Percentiles rank a stretch among this genome's conserved stretches.
Evolutionary conservation across 2,329 filamentous ascomycete genomes (phyloP).

Genomic region (Elsinoe fawcettii): DNA sequence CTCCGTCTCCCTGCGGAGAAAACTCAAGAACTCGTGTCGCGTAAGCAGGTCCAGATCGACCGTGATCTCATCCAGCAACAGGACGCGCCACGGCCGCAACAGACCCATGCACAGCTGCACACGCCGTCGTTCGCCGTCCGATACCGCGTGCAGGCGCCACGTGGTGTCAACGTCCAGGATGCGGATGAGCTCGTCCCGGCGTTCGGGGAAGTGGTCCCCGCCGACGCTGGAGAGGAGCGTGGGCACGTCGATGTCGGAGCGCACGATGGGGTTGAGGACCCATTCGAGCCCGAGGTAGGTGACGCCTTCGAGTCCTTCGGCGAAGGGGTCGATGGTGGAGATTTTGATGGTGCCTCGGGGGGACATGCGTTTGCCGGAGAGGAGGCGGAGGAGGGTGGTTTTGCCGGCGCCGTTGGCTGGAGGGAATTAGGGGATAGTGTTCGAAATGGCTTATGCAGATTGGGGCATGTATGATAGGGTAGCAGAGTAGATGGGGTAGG

Average conservation of each 20-base stretch:
- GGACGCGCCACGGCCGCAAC: constrained; percentile 79
- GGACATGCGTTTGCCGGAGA: constrained; percentile 89
- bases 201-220: constrained; percentile 70
- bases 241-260: constrained; percentile 84
- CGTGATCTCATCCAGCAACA: constrained; percentile 92
- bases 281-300: constrained; percentile 97
- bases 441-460: too few species aligned
- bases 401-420: constrained; percentile 90
- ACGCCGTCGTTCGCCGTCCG: constrained; percentile 80
- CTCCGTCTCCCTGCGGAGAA: constrained; percentile 82
- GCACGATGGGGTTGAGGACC: constrained; percentile 94
- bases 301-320: constrained; percentile 79
- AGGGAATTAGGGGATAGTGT: constrained; percentile 21
- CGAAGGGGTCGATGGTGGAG: constrained; percentile 83
- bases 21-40: constrained; percentile 74
- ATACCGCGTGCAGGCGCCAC: constrained; percentile 96
- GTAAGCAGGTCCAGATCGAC: constrained; percentile 88
- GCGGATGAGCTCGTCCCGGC: constrained; percentile 75
- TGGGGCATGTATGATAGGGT: constrained; percentile 18
- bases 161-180: constrained; percentile 86
- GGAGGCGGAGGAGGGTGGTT: constrained; percentile 87
- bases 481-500: constrained; percentile 17
- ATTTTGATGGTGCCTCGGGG: constrained; percentile 67
- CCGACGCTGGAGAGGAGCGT: constrained; percentile 81
- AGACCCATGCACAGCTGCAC: constrained; percentile 97